These are phyloP conservation scores for Blastobotrys aristatus DNA, from an alignment of 1,139 yeast genomes.

Conservation along the genomic window DNA sequence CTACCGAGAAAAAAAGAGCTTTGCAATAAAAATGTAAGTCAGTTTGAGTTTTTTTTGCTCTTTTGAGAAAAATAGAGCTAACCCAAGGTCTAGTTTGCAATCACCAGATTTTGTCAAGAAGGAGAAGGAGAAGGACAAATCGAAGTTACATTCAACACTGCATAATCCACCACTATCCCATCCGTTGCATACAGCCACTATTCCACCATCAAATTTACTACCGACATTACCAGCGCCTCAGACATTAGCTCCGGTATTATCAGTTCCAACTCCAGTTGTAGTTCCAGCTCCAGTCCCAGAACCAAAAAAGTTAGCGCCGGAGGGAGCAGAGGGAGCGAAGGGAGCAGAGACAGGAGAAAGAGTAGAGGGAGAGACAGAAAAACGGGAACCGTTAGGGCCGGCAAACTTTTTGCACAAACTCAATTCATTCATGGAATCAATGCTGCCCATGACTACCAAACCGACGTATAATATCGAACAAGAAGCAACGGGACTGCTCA, in stretches of 20 bases:
- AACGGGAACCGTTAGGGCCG: conserved; percentile 8
- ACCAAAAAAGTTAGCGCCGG: neutral
- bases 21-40: conserved; percentile 23
- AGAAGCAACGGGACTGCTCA: neutral
- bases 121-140: neutral
- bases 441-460: conserved; percentile 6
- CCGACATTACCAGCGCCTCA: neutral
- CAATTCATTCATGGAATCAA: conserved; percentile 6
- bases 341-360: too few relatives aligned
- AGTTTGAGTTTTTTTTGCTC: too few relatives aligned
- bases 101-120: conserved; percentile 19
- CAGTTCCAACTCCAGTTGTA: neutral
- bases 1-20: conserved; percentile 26
- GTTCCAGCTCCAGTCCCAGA: neutral
- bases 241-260: too few relatives aligned
- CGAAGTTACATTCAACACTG: too few relatives aligned
- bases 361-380: neutral
- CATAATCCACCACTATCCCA: too few relatives aligned
- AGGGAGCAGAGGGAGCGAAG: neutral
- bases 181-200: neutral
- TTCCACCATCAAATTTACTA: neutral
- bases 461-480: conserved; percentile 1
- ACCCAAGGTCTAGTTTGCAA: conserved; percentile 12
- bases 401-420: conserved; percentile 4
- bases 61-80: neutral